Evolutionary conservation across 345 rosid species (phyloP).

Genomic region (Populus alba): DNA sequence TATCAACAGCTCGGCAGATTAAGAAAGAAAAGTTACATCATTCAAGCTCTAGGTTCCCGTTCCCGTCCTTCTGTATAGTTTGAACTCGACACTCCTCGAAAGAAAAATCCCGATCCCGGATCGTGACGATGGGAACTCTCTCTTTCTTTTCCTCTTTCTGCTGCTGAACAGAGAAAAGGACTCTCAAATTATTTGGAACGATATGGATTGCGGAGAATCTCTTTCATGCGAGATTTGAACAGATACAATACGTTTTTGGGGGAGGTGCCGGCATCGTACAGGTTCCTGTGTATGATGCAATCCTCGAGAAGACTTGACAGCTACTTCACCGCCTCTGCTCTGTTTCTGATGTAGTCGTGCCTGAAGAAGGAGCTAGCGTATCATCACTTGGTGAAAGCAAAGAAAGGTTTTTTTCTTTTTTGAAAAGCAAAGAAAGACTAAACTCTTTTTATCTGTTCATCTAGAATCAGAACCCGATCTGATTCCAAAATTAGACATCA

Average conservation of each 20-base stretch:
- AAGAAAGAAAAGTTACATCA: no score
- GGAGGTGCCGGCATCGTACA: neutral
- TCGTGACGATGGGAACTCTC: neutral
- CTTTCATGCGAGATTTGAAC: neutral
- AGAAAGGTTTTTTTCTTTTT: neutral
- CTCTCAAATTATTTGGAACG: neutral
- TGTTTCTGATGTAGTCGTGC: neutral
- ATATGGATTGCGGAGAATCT: neutral
- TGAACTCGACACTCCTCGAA: neutral
- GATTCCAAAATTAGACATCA: no score
- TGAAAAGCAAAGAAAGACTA: no score
- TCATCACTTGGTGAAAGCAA: neutral
- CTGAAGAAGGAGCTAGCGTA: neutral
- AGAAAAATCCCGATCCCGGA: neutral
- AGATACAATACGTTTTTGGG: neutral
- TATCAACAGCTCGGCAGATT: no score
- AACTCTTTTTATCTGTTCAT: no score
- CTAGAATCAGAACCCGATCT: no score
- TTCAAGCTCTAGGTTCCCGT: no score
- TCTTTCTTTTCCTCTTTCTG: neutral
- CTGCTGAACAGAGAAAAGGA: neutral
- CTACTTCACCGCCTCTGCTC: neutral
- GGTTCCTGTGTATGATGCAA: neutral
- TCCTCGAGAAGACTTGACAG: neutral
- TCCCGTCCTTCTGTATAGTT: neutral